phyloP scores from a whole-genome alignment of 768 basidiomycete species.

The Auricularia auricula-judae region DNA sequence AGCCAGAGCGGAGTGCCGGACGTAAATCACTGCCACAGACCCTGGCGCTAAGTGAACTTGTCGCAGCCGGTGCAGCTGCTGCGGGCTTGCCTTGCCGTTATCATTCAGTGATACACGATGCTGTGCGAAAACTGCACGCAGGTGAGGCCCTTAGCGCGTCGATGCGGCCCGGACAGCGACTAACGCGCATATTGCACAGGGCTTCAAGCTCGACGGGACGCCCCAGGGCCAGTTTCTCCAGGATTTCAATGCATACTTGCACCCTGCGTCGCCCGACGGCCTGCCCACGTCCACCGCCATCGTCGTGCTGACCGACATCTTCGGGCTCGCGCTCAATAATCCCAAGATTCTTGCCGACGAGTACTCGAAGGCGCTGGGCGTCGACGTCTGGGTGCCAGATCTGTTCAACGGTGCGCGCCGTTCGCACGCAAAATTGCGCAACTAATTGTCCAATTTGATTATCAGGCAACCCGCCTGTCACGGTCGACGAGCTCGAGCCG shows the following conservation, averaged over 20 bases:
- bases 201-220: constrained; percentile 17
- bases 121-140: background rate
- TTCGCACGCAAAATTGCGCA: background rate
- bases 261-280: constrained; percentile 19
- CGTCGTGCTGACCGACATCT: constrained; percentile 45
- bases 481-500: constrained; percentile 17
- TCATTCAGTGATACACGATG: background rate
- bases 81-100: no score
- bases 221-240: constrained; percentile 29
- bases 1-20: background rate
- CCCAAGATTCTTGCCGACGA: constrained; percentile 47
- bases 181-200: background rate
- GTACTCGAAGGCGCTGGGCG: constrained; percentile 33
- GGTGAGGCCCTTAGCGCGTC: background rate
- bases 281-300: constrained; percentile 26
- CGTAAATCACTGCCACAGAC: no score
- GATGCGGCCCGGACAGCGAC: background rate
- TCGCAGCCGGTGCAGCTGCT: no score
- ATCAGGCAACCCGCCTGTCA: constrained; percentile 20
- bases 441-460: background rate
- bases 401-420: constrained; percentile 37
- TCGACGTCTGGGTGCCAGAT: constrained; percentile 58
- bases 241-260: constrained; percentile 32
- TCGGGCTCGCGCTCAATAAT: constrained; percentile 42
- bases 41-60: no score